These are phyloP conservation scores for Encephalitozoon romaleae DNA, from an alignment of 371 early-diverging fungal genomes.

Conservation along the genomic window DNA sequence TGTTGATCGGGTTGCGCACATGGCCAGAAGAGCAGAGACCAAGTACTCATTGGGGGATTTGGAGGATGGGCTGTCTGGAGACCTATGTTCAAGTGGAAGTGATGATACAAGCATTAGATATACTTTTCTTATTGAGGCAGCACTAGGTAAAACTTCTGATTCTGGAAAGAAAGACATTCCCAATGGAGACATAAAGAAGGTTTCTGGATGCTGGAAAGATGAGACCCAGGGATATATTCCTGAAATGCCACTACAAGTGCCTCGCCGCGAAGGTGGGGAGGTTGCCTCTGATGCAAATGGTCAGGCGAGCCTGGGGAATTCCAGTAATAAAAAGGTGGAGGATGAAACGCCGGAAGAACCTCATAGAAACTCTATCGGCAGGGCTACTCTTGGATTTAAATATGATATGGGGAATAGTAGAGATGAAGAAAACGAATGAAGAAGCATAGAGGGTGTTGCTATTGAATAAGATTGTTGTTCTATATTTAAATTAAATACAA, in stretches of 20 bases:
- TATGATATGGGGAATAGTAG: not conserved
- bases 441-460: not conserved
- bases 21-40: not conserved
- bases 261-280: no score
- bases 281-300: no score
- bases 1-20: not conserved
- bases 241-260: no score
- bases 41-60: not conserved
- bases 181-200: not conserved
- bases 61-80: not conserved
- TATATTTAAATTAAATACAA: not conserved
- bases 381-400: no score
- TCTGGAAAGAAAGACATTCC: not conserved
- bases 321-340: not conserved
- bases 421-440: not conserved
- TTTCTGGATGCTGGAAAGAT: not conserved
- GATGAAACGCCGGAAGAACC: no score
- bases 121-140: conserved; percentile 1
- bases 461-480: not conserved
- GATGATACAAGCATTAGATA: not conserved
- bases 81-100: not conserved
- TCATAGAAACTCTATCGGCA: no score
- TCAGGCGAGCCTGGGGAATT: no score
- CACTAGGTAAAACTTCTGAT: not conserved
- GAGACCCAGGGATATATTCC: no score